These are phyloP conservation scores for Dothistroma pini DNA, from an alignment of 2,329 filamentous ascomycete genomes.

Conservation along the genomic window DNA sequence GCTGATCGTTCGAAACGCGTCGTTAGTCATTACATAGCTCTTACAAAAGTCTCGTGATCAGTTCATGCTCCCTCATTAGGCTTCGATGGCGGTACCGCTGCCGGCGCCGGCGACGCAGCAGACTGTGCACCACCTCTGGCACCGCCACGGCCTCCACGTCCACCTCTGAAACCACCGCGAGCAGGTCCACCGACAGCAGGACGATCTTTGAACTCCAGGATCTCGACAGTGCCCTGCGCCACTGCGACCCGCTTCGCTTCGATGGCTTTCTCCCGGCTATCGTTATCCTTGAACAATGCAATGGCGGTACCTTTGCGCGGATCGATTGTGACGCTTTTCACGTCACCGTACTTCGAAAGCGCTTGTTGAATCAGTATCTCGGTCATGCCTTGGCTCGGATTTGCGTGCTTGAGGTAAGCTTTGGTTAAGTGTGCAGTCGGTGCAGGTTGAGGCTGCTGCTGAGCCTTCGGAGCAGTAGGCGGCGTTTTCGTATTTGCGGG, in stretches of 20 bases:
- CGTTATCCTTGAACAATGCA: slow-evolving; percentile 75
- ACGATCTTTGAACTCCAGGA: slow-evolving; percentile 72
- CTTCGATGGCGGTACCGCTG: neutral
- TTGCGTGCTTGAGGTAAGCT: slow-evolving; percentile 56
- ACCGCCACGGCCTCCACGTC: slow-evolving; percentile 18
- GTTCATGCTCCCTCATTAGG: neutral
- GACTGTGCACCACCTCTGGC: slow-evolving; percentile 14
- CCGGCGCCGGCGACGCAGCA: slow-evolving; percentile 3
- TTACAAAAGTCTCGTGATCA: neutral
- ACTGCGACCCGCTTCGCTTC: slow-evolving; percentile 76
- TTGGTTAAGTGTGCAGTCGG: slow-evolving; percentile 45
- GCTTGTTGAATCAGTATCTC: slow-evolving; percentile 73
- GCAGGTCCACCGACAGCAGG: slow-evolving; percentile 14
- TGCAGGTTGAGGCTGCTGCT: slow-evolving; percentile 25
- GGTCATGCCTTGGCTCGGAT: slow-evolving; percentile 86
- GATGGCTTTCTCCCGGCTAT: slow-evolving; percentile 72
- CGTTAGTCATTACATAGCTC: neutral
- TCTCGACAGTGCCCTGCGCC: slow-evolving; percentile 80
- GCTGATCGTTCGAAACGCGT: neutral
- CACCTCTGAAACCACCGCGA: slow-evolving; percentile 15
- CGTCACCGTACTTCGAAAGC: slow-evolving; percentile 67
- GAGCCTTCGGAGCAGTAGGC: slow-evolving; percentile 32
- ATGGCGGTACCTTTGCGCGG: slow-evolving; percentile 94
- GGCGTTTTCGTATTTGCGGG: slow-evolving; percentile 21
- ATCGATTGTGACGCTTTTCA: slow-evolving; percentile 84